phyloP scores from a whole-genome alignment of 176 grass and related monocot species.

The Oryza longistaminata region DNA sequence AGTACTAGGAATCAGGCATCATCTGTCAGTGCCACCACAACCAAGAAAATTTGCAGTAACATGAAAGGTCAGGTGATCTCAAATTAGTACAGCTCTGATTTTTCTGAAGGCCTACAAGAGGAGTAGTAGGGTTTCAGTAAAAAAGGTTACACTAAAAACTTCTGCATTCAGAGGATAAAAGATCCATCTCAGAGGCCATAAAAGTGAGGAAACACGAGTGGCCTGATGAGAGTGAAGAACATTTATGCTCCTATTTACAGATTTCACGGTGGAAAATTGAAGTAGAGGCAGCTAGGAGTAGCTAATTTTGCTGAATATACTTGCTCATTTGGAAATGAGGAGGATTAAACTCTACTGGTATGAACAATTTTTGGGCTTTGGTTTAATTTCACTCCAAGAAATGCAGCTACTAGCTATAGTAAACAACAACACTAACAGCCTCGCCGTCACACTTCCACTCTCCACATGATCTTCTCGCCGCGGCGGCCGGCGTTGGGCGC shows the following conservation, averaged over 20 bases:
- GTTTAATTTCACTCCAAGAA: slow-evolving; percentile 47
- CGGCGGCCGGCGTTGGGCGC: background rate
- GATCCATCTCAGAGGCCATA: slow-evolving; percentile 49
- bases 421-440: background rate
- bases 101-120: slow-evolving; percentile 5
- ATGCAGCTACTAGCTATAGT: background rate
- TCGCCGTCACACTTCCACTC: slow-evolving; percentile 53
- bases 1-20: slow-evolving; percentile 34
- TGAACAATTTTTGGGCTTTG: slow-evolving; percentile 55
- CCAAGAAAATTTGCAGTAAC: slow-evolving; percentile 30
- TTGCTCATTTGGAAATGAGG: slow-evolving; percentile 3
- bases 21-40: slow-evolving; percentile 12
- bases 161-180: slow-evolving; percentile 80
- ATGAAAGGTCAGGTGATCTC: background rate
- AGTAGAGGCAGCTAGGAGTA: slow-evolving; percentile 4
- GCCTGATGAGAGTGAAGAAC: slow-evolving; percentile 34
- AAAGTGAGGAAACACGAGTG: background rate
- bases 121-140: background rate
- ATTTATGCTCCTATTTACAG: slow-evolving; percentile 66
- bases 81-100: slow-evolving; percentile 5
- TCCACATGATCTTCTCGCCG: slow-evolving; percentile 69
- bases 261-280: background rate
- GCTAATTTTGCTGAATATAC: background rate
- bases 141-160: slow-evolving; percentile 29
- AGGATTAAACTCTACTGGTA: slow-evolving; percentile 52